Percentiles rank a stretch among this genome's conserved stretches.
Conservation (phyloP, 1,284 basidiomycete species). For the Exobasidium cylindrosporum region DNA sequence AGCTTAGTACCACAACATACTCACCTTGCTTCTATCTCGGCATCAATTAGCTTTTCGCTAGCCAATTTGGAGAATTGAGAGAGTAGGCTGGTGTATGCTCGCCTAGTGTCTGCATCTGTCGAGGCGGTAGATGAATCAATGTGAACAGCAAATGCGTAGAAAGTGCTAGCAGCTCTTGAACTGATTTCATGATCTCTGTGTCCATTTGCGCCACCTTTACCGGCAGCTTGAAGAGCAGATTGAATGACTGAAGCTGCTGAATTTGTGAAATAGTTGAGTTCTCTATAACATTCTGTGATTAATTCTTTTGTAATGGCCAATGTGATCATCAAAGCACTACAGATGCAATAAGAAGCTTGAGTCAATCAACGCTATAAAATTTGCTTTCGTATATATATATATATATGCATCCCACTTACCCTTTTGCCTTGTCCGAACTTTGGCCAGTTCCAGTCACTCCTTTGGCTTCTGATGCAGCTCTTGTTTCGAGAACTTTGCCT, state of each 20-base stretch:
- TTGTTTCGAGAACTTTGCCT: slow-evolving; percentile 76
- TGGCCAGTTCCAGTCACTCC: slow-evolving; percentile 66
- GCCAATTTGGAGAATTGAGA: slow-evolving; percentile 67
- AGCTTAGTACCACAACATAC: too few relatives aligned
- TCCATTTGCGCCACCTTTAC: slow-evolving; percentile 19
- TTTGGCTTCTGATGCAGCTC: slow-evolving; percentile 67
- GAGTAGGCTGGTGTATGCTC: slow-evolving; percentile 70
- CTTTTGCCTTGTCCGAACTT: slow-evolving; percentile 67
- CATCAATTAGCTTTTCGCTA: slow-evolving; percentile 24
- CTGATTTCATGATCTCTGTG: slow-evolving; percentile 74
- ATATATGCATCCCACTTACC: slow-evolving; percentile 62
- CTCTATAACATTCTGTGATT: slow-evolving; percentile 82
- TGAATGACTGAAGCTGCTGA: slow-evolving; percentile 74
- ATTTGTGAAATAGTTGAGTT: slow-evolving; percentile 76
- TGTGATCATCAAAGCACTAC: slow-evolving; percentile 70
- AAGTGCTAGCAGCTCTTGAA: slow-evolving; percentile 77
- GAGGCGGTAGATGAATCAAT: slow-evolving; percentile 67
- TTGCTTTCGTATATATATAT: neutral
- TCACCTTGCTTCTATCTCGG: slow-evolving; percentile 17
- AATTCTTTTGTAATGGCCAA: slow-evolving; percentile 79
- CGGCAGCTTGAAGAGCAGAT: slow-evolving; percentile 65
- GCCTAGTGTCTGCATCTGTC: slow-evolving; percentile 66
- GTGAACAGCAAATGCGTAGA: slow-evolving; percentile 88
- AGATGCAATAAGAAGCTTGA: slow-evolving; percentile 58
- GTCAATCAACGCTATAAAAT: slow-evolving; percentile 12